Conservation (phyloP, 1,139 yeast species). For the Magnusiomyces tetraspermus region DNA sequence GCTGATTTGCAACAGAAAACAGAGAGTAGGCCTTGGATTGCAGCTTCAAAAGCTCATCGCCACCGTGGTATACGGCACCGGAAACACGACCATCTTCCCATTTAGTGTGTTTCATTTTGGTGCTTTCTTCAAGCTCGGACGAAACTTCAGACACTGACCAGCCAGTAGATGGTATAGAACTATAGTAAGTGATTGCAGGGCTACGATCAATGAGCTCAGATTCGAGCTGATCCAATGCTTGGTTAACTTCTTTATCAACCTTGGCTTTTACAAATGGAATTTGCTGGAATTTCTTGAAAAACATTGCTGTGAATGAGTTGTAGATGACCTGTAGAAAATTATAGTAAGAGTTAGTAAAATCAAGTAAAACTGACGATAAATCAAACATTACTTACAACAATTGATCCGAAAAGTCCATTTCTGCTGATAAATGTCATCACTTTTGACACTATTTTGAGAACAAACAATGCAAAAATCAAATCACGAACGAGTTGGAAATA, state of each 20-base stretch:
- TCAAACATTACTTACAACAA: constrained; percentile 7
- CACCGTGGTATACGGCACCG: constrained; percentile 97
- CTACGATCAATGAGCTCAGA: constrained; percentile 46
- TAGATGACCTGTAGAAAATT: constrained; percentile 4
- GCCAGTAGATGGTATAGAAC: constrained; percentile 50
- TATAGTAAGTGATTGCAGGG: constrained; percentile 35
- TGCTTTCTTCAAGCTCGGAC: constrained; percentile 17
- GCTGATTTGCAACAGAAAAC: constrained; percentile 82
- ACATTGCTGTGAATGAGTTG: constrained; percentile 8
- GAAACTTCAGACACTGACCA: constrained; percentile 39
- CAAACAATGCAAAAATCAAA: constrained; percentile 19
- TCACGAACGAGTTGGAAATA: constrained; percentile 20
- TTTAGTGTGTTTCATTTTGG: constrained; percentile 50
- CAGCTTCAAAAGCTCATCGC: constrained; percentile 56
- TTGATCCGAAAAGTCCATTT: constrained; percentile 13
- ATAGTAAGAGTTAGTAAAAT: neutral
- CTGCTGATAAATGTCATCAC: constrained; percentile 16
- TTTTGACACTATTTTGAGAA: constrained; percentile 15
- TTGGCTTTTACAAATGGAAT: constrained; percentile 46
- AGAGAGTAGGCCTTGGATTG: constrained; percentile 70
- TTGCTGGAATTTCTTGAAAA: constrained; percentile 18
- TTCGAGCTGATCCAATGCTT: constrained; percentile 45
- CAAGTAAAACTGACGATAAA: neutral
- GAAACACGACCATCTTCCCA: constrained; percentile 83
- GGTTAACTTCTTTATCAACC: constrained; percentile 51